These are phyloP conservation scores for Phoma sp. DNA, from an alignment of 2,329 filamentous ascomycete species.

Conservation along the genomic window DNA sequence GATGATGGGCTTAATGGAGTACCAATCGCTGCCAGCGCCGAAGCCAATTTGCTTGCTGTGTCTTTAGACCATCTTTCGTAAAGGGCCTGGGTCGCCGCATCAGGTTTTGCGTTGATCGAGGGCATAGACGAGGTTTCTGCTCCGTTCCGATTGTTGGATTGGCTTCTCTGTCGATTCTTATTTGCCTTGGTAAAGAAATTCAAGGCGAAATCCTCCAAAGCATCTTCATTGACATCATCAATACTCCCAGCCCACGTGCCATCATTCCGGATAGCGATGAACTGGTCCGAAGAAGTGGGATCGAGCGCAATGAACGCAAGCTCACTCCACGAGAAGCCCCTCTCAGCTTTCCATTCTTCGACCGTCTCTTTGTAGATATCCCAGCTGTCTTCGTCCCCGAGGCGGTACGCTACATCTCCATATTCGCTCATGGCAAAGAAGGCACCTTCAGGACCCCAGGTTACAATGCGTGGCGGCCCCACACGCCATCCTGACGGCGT, in stretches of 20 bases:
- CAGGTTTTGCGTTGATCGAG: constrained; percentile 17
- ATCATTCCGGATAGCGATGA: constrained; percentile 44
- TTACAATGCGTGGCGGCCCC: constrained; percentile 43
- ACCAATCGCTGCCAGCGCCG: constrained; percentile 34
- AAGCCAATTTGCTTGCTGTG: constrained; percentile 35
- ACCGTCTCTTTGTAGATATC: constrained; percentile 44
- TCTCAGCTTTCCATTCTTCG: constrained; percentile 45
- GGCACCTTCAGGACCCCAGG: constrained; percentile 41
- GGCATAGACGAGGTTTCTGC: not conserved
- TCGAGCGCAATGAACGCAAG: constrained; percentile 43
- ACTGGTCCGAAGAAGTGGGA: constrained; percentile 40
- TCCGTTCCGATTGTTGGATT: not conserved
- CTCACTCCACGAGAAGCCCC: constrained; percentile 40
- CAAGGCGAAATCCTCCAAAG: constrained; percentile 38
- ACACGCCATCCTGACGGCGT: constrained; percentile 48
- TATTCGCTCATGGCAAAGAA: constrained; percentile 50
- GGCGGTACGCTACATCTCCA: constrained; percentile 38
- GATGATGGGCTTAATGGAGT: constrained; percentile 2
- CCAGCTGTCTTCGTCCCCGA: constrained; percentile 37
- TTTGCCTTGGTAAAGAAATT: constrained; percentile 39
- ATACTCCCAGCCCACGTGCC: constrained; percentile 48
- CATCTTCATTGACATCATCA: constrained; percentile 44
- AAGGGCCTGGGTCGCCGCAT: constrained; percentile 30
- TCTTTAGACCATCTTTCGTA: constrained; percentile 44
- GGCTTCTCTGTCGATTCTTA: constrained; percentile 1